A percentile compares a stretch with the other conserved stretches of the same genome.
phyloP scores from a whole-genome alignment of 2,329 filamentous ascomycete genomes.

The Rhinocladiella mackenziei region DNA sequence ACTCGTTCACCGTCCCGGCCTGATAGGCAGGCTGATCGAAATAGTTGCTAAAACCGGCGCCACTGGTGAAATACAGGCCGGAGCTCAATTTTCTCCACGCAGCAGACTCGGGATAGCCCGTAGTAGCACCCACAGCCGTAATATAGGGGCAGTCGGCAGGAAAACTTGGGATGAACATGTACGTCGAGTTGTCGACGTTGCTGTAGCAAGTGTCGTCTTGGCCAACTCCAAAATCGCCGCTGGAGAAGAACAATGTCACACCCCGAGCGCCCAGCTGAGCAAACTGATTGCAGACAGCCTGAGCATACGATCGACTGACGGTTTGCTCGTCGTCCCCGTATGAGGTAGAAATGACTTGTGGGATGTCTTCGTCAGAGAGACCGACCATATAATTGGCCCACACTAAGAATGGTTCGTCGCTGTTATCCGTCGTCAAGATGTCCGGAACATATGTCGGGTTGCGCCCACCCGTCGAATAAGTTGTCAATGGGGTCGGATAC shows the following conservation, averaged over 20 bases:
- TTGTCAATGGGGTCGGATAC: conserved; percentile 43
- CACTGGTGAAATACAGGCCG: conserved; percentile 38
- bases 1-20: conserved; percentile 42
- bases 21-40: conserved; percentile 51
- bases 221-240: conserved; percentile 61
- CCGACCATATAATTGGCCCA: conserved; percentile 22
- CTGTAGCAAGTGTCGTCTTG: conserved; percentile 44
- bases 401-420: conserved; percentile 21
- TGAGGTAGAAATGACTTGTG: conserved; percentile 60
- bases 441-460: conserved; percentile 20
- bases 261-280: conserved; percentile 64
- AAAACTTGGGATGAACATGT: conserved; percentile 53
- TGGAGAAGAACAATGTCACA: conserved; percentile 62
- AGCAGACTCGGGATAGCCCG: conserved; percentile 47
- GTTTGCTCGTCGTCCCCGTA: conserved; percentile 66
- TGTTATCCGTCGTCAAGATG: conserved; percentile 14
- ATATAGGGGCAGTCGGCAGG: conserved; percentile 60
- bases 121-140: conserved; percentile 56
- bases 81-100: conserved; percentile 15
- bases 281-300: conserved; percentile 57
- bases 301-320: conserved; percentile 58
- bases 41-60: conserved; percentile 47
- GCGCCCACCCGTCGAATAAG: conserved; percentile 54
- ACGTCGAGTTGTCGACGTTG: conserved; percentile 53
- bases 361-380: conserved; percentile 45